phyloP scores from a whole-genome alignment of 257 asterid genomes.

The Fraxinus excelsior region DNA sequence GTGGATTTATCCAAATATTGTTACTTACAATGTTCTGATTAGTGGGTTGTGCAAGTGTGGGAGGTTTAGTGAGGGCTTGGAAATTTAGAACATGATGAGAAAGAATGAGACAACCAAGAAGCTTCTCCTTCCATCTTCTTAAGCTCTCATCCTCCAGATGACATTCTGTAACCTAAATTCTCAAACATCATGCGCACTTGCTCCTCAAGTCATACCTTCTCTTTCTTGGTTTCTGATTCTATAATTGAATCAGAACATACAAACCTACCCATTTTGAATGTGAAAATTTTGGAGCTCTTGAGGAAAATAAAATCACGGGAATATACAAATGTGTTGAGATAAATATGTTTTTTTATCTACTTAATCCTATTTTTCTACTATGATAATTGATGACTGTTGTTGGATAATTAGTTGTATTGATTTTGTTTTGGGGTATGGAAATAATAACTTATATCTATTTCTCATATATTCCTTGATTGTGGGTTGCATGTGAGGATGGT shows the following conservation, averaged over 20 bases:
- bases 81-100: constrained; percentile 71
- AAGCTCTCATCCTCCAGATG: too few species aligned
- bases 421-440: neutral
- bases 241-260: too few species aligned
- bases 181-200: neutral
- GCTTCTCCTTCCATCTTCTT: too few species aligned
- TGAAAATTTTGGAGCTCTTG: neutral
- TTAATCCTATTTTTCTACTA: neutral
- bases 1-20: constrained; percentile 63
- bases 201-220: neutral
- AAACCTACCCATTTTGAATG: neutral
- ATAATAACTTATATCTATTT: neutral
- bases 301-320: neutral
- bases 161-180: neutral
- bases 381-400: neutral
- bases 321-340: neutral
- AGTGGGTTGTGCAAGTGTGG: constrained; percentile 84
- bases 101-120: too few species aligned
- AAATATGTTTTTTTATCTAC: too few species aligned
- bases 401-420: neutral
- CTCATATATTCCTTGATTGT: neutral
- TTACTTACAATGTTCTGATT: constrained; percentile 74
- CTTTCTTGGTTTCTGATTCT: too few species aligned
- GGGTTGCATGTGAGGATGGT: neutral
- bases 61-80: constrained; percentile 62